A percentile compares a stretch with the other conserved stretches of the same genome.
Evolutionary conservation across 495 filamentous ascomycete species (phyloP).

Genomic region (Penicillium angulare): DNA sequence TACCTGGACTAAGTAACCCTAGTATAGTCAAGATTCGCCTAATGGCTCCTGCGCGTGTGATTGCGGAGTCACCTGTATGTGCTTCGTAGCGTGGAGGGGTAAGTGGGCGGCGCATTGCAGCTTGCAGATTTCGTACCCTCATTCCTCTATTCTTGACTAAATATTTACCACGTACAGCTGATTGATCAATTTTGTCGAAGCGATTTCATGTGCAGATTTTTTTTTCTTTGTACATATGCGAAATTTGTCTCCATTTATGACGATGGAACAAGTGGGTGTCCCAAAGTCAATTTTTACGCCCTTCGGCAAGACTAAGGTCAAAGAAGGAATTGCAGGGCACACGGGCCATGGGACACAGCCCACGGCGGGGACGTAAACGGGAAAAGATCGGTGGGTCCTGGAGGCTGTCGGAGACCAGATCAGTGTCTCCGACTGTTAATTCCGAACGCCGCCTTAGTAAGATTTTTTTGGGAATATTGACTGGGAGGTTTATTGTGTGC

Average conservation of each 20-base stretch:
- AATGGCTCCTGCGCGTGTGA: not conserved
- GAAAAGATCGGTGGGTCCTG: slow-evolving; percentile 30
- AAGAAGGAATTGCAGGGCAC: slow-evolving; percentile 14
- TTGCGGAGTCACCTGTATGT: not conserved
- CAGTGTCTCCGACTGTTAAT: not conserved
- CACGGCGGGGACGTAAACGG: slow-evolving; percentile 32
- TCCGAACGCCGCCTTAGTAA: too few relatives aligned
- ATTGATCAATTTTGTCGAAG: too few relatives aligned
- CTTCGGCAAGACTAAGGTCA: slow-evolving; percentile 33
- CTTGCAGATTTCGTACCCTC: too few relatives aligned
- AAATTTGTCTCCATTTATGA: not conserved
- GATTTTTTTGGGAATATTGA: too few relatives aligned
- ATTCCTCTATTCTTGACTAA: too few relatives aligned
- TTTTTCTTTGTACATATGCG: too few relatives aligned
- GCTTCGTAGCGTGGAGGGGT: too few relatives aligned
- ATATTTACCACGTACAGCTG: too few relatives aligned
- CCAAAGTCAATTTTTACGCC: slow-evolving; percentile 37
- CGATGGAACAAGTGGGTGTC: not conserved
- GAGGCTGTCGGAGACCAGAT: not conserved
- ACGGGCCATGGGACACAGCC: slow-evolving; percentile 24
- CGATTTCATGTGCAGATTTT: too few relatives aligned
- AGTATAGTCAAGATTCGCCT: too few relatives aligned
- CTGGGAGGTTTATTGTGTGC: too few relatives aligned
- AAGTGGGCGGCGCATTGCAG: too few relatives aligned
- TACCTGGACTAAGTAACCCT: not conserved